These are phyloP conservation scores for Tinospora cordifolia DNA, from an alignment of 164 flowering plant genomes.

Conservation along the genomic window DNA sequence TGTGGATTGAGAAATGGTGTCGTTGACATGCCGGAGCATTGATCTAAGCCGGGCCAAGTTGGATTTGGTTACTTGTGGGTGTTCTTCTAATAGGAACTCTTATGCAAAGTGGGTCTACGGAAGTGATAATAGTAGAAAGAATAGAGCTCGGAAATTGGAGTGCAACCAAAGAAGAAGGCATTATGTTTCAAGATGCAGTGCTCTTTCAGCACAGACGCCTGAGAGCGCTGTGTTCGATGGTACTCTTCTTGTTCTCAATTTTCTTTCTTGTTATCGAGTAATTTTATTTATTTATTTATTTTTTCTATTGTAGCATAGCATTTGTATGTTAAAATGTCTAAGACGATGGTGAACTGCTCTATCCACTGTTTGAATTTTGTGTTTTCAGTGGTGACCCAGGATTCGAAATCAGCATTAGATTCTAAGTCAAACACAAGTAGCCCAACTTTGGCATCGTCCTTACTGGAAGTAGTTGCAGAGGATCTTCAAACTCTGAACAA, in stretches of 20 bases:
- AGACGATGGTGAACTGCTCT: not conserved
- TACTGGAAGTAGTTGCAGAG: constrained; percentile 78
- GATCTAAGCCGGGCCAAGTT: constrained; percentile 39
- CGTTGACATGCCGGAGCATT: constrained; percentile 49
- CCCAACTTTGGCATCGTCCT: constrained; percentile 41
- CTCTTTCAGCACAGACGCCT: constrained; percentile 41
- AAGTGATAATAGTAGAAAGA: constrained; percentile 17
- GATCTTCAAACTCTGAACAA: constrained; percentile 64
- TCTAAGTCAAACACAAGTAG: constrained; percentile 29
- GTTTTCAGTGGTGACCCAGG: constrained; percentile 36
- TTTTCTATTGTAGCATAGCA: not conserved
- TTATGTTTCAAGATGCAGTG: constrained; percentile 26
- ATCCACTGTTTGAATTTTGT: not conserved
- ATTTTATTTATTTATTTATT: no score
- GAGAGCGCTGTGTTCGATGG: constrained; percentile 42
- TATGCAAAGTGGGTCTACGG: constrained; percentile 18
- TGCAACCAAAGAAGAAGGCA: constrained; percentile 15
- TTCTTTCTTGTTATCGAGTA: not conserved
- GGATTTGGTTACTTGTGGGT: constrained; percentile 46
- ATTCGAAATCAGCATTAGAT: constrained; percentile 34
- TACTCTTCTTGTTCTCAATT: constrained; percentile 11
- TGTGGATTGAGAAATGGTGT: constrained; percentile 46
- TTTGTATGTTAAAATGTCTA: not conserved
- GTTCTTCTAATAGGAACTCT: constrained; percentile 28
- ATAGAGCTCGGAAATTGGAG: constrained; percentile 25